Percentiles rank a stretch among this genome's conserved stretches.
phyloP scores from a whole-genome alignment of 331 rosid species.

The Arachis monticola region DNA sequence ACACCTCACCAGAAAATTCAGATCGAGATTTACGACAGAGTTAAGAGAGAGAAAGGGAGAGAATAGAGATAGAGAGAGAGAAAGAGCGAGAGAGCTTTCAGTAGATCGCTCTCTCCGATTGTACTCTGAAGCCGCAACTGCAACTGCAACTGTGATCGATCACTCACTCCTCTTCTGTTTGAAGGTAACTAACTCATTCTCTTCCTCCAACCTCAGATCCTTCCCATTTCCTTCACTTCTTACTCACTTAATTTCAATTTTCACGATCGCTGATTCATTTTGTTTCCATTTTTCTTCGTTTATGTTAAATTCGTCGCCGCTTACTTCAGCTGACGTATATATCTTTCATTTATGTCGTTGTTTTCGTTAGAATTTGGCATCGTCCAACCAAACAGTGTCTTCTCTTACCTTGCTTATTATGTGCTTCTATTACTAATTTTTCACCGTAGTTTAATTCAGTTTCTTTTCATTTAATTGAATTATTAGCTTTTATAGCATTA shows the following conservation, averaged over 20 bases:
- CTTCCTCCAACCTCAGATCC: background rate
- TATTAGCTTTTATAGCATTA: background rate
- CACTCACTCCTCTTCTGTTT: background rate
- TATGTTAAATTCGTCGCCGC: background rate
- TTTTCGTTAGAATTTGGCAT: background rate
- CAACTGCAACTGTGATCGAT: background rate
- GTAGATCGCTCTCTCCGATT: constrained; percentile 11
- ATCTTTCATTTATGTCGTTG: background rate
- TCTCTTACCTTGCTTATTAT: constrained; percentile 6
- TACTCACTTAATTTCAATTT: background rate
- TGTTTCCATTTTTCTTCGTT: background rate
- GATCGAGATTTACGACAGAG: constrained; percentile 14
- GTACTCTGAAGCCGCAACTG: background rate
- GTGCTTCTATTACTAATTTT: background rate
- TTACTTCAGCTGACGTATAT: background rate
- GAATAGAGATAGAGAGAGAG: background rate
- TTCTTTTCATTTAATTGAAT: background rate
- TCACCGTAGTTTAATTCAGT: background rate
- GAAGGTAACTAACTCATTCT: constrained; percentile 18
- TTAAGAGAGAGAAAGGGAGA: background rate
- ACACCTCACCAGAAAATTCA: constrained; percentile 8
- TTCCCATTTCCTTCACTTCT: constrained; percentile 5
- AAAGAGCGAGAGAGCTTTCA: background rate
- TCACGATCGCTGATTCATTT: background rate
- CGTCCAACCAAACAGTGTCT: background rate